Conservation (phyloP, 2,329 filamentous ascomycete genomes). For the Xylaria sp. region DNA sequence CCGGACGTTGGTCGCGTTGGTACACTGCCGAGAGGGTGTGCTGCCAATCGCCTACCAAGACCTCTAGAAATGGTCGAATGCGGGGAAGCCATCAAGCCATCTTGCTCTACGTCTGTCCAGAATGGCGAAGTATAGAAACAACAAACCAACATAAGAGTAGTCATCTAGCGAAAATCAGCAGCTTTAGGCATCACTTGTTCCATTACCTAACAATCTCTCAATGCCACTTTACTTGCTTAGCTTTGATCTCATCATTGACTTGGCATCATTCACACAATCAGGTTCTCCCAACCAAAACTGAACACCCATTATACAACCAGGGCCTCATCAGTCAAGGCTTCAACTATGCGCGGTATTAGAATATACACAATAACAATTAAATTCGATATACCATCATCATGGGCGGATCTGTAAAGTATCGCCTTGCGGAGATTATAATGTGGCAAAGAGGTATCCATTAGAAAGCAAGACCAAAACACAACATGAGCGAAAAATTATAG, state of each 20-base stretch:
- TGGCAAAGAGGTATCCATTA: slow-evolving; percentile 43
- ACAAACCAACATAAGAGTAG: too few species aligned
- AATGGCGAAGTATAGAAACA: neutral
- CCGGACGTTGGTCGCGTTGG: neutral
- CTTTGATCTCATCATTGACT: neutral
- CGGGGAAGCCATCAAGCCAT: neutral
- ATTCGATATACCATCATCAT: slow-evolving; percentile 38
- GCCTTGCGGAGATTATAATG: slow-evolving; percentile 35
- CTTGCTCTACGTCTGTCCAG: neutral
- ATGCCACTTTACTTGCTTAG: neutral
- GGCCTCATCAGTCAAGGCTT: neutral
- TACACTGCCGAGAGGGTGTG: neutral
- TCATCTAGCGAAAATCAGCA: neutral
- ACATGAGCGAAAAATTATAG: slow-evolving; percentile 32
- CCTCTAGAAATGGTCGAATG: too few species aligned
- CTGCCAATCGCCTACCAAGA: too few species aligned
- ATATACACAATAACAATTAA: slow-evolving; percentile 46
- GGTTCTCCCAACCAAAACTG: neutral
- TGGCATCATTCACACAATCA: neutral
- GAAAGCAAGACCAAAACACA: slow-evolving; percentile 41
- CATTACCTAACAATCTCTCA: neutral
- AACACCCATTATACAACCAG: slow-evolving; percentile 21
- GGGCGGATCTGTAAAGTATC: slow-evolving; percentile 32
- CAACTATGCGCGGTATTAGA: slow-evolving; percentile 18
- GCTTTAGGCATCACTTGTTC: neutral